These are phyloP conservation scores for Annulohypoxylon moriforme DNA, from an alignment of 495 filamentous ascomycete species.

Conservation along the genomic window DNA sequence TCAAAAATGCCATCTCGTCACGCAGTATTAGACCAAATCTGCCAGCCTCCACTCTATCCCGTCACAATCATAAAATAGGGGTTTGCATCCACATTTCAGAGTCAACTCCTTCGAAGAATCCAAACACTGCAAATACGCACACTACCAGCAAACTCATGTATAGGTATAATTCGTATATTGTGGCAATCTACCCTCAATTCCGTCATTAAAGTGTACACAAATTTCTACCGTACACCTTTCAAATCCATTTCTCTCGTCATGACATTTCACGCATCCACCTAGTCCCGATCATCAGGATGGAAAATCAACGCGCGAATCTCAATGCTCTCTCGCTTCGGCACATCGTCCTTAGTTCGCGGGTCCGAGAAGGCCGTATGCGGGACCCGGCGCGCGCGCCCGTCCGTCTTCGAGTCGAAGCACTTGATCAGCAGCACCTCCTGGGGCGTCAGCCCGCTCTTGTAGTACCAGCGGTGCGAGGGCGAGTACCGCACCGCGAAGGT, in stretches of 20 bases:
- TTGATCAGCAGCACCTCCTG: conserved; percentile 74
- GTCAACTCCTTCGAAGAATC: no score
- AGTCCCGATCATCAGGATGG: conserved; percentile 48
- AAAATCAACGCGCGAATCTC: conserved; percentile 70
- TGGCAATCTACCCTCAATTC: conserved; percentile 29
- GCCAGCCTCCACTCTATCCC: no score
- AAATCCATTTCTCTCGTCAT: background rate
- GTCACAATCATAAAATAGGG: no score
- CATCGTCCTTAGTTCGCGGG: conserved; percentile 60
- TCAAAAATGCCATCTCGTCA: no score
- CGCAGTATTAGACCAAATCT: no score
- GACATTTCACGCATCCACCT: background rate
- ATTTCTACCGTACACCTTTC: background rate
- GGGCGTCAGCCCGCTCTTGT: conserved; percentile 76
- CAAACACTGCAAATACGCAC: no score
- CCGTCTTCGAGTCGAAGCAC: conserved; percentile 75
- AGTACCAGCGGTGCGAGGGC: conserved; percentile 74
- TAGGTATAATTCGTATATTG: background rate
- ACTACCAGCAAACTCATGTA: background rate
- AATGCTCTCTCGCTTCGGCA: conserved; percentile 68
- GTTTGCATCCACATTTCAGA: no score
- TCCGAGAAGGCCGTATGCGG: conserved; percentile 74
- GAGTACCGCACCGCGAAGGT: conserved; percentile 73
- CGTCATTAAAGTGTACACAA: conserved; percentile 1
- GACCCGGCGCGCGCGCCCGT: conserved; percentile 68